Percentiles rank a stretch among this genome's conserved stretches.
phyloP scores from a whole-genome alignment of 1,284 basidiomycete genomes.

The Cronartium quercuum region DNA sequence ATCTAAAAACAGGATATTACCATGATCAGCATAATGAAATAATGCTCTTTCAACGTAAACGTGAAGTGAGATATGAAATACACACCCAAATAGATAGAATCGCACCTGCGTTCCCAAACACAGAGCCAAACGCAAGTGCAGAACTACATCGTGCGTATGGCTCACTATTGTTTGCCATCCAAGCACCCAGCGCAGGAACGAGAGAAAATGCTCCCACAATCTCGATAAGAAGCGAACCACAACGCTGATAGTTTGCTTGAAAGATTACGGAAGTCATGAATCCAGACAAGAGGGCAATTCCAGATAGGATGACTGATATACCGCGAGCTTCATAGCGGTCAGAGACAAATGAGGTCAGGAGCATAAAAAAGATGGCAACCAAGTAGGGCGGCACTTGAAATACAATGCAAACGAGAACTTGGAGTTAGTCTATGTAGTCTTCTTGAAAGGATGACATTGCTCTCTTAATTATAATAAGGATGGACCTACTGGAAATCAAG shows the following conservation, averaged over 20 bases:
- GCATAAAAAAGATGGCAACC: slow-evolving; percentile 1
- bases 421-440: not conserved
- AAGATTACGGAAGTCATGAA: not conserved
- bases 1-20: not conserved
- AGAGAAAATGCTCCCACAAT: slow-evolving; percentile 2
- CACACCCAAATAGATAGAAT: slow-evolving; percentile 15
- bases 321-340: slow-evolving; percentile 2
- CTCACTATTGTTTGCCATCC: slow-evolving; percentile 22
- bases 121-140: slow-evolving; percentile 4
- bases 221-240: slow-evolving; percentile 6
- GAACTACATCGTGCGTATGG: slow-evolving; percentile 10
- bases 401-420: not conserved
- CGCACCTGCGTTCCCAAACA: slow-evolving; percentile 13
- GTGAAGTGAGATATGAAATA: not conserved
- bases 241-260: slow-evolving; percentile 9
- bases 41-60: not conserved
- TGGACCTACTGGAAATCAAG: too few species aligned
- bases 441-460: not conserved
- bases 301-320: not conserved
- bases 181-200: slow-evolving; percentile 9
- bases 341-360: not conserved
- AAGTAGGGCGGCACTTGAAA: slow-evolving; percentile 2
- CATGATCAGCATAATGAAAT: not conserved
- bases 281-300: not conserved
- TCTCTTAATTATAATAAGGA: too few species aligned